Evolutionary conservation across 108 stramenopile species (phyloP).

Genomic region (Schizochytrium sp.): DNA sequence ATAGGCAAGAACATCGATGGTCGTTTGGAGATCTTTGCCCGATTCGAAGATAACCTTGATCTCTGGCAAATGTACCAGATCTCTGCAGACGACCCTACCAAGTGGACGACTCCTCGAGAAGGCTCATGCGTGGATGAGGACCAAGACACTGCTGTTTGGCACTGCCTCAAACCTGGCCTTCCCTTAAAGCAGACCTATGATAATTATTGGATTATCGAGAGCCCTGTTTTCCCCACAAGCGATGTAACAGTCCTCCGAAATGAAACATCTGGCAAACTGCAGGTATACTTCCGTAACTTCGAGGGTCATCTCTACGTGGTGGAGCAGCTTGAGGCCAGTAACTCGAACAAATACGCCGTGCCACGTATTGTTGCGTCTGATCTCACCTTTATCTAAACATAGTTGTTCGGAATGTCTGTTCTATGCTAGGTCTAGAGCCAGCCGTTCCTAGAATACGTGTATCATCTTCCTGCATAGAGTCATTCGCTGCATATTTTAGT

Average conservation of each 20-base stretch:
- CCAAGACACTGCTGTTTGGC: slow-evolving; percentile 39
- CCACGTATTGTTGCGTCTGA: not conserved
- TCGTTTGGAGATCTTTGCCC: slow-evolving; percentile 48
- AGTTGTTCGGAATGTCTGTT: no score
- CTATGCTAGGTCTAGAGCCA: no score
- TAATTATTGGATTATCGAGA: slow-evolving; percentile 57
- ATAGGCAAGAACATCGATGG: slow-evolving; percentile 49
- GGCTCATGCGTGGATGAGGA: slow-evolving; percentile 57
- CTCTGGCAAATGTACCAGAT: slow-evolving; percentile 52
- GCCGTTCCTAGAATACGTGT: no score
- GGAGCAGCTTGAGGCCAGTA: slow-evolving; percentile 33
- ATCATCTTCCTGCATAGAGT: no score
- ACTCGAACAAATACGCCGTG: not conserved
- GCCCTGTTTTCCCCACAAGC: slow-evolving; percentile 44
- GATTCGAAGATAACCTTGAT: slow-evolving; percentile 41
- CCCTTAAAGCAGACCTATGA: not conserved
- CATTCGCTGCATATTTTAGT: no score
- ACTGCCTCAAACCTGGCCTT: slow-evolving; percentile 41
- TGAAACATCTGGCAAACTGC: slow-evolving; percentile 20
- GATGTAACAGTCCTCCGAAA: slow-evolving; percentile 57
- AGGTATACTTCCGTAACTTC: slow-evolving; percentile 47
- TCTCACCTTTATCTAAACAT: slow-evolving; percentile 24
- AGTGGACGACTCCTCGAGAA: slow-evolving; percentile 10
- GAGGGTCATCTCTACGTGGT: slow-evolving; percentile 54
- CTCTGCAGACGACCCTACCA: not conserved